Conservation (phyloP, 768 basidiomycete species). For the Mycena kentingensis region DNA sequence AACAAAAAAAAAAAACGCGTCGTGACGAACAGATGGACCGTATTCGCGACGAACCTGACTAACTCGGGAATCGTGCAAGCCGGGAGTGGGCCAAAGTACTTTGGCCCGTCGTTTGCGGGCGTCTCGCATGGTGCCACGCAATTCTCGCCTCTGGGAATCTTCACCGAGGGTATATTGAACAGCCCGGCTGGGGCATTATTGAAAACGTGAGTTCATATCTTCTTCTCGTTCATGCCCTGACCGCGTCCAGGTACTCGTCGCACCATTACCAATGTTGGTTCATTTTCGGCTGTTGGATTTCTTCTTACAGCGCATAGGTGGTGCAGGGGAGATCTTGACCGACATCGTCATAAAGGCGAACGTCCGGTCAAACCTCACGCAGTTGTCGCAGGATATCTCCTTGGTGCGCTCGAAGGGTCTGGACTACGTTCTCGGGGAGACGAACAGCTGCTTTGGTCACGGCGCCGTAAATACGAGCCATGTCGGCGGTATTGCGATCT, state of each 20-base stretch:
- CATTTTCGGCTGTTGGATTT: neutral
- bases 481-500: conserved; percentile 48
- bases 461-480: conserved; percentile 42
- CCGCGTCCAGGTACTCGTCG: conserved; percentile 41
- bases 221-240: neutral
- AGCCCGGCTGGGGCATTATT: conserved; percentile 41
- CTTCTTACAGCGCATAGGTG: conserved; percentile 30
- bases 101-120: conserved; percentile 34
- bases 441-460: conserved; percentile 8
- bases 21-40: too few relatives aligned
- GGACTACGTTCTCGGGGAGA: conserved; percentile 41
- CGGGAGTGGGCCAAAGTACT: conserved; percentile 11
- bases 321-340: conserved; percentile 38
- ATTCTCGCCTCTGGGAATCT: conserved; percentile 46
- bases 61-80: conserved; percentile 7
- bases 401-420: conserved; percentile 35
- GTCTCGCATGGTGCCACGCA: conserved; percentile 30
- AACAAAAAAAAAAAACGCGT: too few relatives aligned
- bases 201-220: conserved; percentile 33
- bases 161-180: conserved; percentile 41
- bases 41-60: conserved; percentile 35
- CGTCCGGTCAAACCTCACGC: conserved; percentile 38
- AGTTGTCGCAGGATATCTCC: conserved; percentile 38
- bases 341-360: conserved; percentile 44
- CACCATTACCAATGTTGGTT: conserved; percentile 47